Evolutionary conservation across 2,329 filamentous ascomycete species (phyloP).

Genomic region (Sporothrix inflata): DNA sequence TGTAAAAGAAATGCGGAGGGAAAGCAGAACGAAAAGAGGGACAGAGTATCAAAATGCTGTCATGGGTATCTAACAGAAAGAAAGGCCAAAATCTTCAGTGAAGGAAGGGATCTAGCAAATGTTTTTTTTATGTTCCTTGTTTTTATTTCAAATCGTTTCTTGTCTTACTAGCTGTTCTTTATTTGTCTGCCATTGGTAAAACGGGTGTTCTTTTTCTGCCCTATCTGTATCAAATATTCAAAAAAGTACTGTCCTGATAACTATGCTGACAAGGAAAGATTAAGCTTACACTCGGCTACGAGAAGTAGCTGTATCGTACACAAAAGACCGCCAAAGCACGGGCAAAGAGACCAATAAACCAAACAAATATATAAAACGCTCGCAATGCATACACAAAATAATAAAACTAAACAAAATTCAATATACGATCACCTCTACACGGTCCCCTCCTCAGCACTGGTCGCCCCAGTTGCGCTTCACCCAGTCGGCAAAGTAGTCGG

Average conservation of each 20-base stretch:
- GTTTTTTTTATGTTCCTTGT: background rate
- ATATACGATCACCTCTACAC: background rate
- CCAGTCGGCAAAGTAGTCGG: constrained; percentile 60
- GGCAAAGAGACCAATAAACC: background rate
- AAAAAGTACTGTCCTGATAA: background rate
- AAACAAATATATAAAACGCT: background rate
- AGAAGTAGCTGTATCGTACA: background rate
- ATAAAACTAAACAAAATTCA: background rate
- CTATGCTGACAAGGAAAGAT: background rate
- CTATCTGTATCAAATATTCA: too few relatives aligned
- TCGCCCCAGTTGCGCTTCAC: constrained; percentile 61
- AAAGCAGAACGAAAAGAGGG: background rate
- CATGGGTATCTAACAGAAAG: background rate
- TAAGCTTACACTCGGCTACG: background rate
- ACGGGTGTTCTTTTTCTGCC: background rate
- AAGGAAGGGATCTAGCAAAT: constrained; percentile 11
- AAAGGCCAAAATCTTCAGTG: background rate
- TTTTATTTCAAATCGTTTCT: background rate
- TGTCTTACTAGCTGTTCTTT: background rate
- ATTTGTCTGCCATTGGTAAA: background rate
- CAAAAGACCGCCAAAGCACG: too few relatives aligned
- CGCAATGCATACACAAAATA: background rate
- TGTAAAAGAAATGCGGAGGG: background rate
- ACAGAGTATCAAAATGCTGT: background rate
- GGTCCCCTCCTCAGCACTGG: constrained; percentile 41